Percentiles rank a stretch among this genome's conserved stretches.
phyloP scores from a whole-genome alignment of 768 basidiomycete genomes.

The Mycena chlorophos region DNA sequence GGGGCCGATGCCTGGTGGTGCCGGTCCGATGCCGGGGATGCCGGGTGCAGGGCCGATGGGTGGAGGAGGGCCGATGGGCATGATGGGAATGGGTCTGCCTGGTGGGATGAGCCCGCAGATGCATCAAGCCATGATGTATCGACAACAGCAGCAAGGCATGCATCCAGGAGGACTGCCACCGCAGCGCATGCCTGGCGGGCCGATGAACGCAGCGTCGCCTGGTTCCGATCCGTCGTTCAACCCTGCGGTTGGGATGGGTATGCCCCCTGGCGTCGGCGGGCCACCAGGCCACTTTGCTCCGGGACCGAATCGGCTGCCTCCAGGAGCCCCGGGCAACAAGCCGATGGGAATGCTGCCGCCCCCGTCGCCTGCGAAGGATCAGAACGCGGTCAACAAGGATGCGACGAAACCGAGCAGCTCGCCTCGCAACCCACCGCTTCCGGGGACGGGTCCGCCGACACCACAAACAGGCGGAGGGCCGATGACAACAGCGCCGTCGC shows the following conservation, averaged over 20 bases:
- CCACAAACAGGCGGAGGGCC: conserved; percentile 24
- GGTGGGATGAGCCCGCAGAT: conserved; percentile 23
- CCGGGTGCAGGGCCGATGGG: no score
- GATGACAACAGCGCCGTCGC: conserved; percentile 32
- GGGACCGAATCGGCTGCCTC: conserved; percentile 32
- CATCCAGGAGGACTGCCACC: conserved; percentile 5
- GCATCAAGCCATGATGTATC: conserved; percentile 17
- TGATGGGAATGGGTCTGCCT: conserved; percentile 2
- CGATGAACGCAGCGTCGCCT: conserved; percentile 44
- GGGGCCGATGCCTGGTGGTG: no score
- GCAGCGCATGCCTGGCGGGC: conserved; percentile 18
- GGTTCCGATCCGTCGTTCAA: conserved; percentile 46
- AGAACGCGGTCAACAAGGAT: conserved; percentile 32
- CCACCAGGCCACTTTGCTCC: conserved; percentile 32
- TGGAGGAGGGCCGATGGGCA: conserved; percentile 13
- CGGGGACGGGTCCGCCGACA: conserved; percentile 32
- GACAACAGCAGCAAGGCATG: conserved; percentile 8
- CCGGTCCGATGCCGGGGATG: conserved; percentile 8
- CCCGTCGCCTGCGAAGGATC: conserved; percentile 49
- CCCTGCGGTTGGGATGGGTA: conserved; percentile 23
- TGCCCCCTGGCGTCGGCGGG: conserved; percentile 23
- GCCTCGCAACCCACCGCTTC: conserved; percentile 41
- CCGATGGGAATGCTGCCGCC: conserved; percentile 53
- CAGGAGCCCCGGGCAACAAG: conserved; percentile 30
- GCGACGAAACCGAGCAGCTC: conserved; percentile 40